phyloP scores from a whole-genome alignment of 2,329 filamentous ascomycete species.

The Cercospora beticola region DNA sequence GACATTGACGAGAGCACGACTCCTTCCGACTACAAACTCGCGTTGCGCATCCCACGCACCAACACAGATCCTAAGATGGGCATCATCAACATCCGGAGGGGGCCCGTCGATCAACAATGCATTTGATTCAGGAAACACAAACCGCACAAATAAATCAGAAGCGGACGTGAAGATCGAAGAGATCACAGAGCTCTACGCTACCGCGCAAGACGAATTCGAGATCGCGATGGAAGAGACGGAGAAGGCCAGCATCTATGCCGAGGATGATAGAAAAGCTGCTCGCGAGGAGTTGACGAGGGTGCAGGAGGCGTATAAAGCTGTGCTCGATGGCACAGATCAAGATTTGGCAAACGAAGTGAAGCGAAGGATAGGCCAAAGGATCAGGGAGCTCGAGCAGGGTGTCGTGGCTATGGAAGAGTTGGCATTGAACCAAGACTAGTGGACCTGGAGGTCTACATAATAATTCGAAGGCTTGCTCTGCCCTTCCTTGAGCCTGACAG shows the following conservation, averaged over 20 bases:
- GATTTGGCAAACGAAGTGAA: conserved; percentile 53
- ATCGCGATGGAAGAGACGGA: conserved; percentile 54
- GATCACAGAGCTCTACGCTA: conserved; percentile 44
- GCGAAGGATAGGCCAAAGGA: conserved; percentile 51
- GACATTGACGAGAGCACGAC: conserved; percentile 23
- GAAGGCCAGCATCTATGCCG: conserved; percentile 57
- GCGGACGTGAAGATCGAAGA: conserved; percentile 44
- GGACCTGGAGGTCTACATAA: not conserved
- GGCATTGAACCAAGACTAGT: conserved; percentile 48
- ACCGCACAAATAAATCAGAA: conserved; percentile 26
- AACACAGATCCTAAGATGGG: conserved; percentile 28
- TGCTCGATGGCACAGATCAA: conserved; percentile 44
- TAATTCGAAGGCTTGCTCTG: not conserved
- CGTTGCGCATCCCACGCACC: conserved; percentile 30
- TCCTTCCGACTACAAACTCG: conserved; percentile 18
- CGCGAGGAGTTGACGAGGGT: conserved; percentile 53
- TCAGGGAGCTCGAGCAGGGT: conserved; percentile 55
- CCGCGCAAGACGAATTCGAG: conserved; percentile 48
- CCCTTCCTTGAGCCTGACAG: not conserved
- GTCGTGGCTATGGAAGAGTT: conserved; percentile 53
- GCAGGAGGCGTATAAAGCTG: conserved; percentile 47
- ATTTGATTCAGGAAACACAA: not conserved
- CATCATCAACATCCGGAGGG: conserved; percentile 20
- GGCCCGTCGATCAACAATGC: not conserved
- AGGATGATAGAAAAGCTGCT: conserved; percentile 55